Conservation (phyloP, 148 eudicot genomes). For the Vaccinium macrocarpon region DNA sequence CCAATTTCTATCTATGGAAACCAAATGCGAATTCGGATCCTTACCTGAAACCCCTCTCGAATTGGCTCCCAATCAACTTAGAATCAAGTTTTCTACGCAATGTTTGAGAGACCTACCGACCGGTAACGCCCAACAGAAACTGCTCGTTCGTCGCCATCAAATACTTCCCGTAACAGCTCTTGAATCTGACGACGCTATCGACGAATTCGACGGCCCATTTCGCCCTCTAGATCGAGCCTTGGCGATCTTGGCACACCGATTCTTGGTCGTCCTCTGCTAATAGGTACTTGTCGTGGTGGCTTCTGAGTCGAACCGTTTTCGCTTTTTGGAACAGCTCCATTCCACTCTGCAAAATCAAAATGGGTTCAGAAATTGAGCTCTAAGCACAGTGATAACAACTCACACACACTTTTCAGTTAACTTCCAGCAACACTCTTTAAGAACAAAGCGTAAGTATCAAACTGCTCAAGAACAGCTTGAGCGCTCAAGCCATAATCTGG, state of each 20-base stretch:
- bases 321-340: slow-evolving; percentile 71
- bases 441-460: too few relatives aligned
- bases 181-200: slow-evolving; percentile 46
- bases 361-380: not conserved
- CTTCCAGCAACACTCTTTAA: too few relatives aligned
- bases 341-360: slow-evolving; percentile 25
- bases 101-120: slow-evolving; percentile 59
- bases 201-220: slow-evolving; percentile 70
- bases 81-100: slow-evolving; percentile 52
- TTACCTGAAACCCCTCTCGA: slow-evolving; percentile 54
- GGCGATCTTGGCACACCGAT: slow-evolving; percentile 56
- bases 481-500: too few relatives aligned
- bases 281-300: slow-evolving; percentile 68
- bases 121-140: slow-evolving; percentile 57
- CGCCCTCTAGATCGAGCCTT: slow-evolving; percentile 37
- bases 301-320: slow-evolving; percentile 47
- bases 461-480: too few relatives aligned
- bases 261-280: slow-evolving; percentile 57
- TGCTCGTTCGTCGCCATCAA: slow-evolving; percentile 66
- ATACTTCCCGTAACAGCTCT: slow-evolving; percentile 57
- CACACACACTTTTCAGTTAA: too few relatives aligned
- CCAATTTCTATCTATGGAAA: not conserved
- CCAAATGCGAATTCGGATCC: not conserved
- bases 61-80: slow-evolving; percentile 83
- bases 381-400: too few relatives aligned